Evolutionary conservation across 2,329 filamentous ascomycete genomes (phyloP).

Genomic region (Colletotrichum scovillei): DNA sequence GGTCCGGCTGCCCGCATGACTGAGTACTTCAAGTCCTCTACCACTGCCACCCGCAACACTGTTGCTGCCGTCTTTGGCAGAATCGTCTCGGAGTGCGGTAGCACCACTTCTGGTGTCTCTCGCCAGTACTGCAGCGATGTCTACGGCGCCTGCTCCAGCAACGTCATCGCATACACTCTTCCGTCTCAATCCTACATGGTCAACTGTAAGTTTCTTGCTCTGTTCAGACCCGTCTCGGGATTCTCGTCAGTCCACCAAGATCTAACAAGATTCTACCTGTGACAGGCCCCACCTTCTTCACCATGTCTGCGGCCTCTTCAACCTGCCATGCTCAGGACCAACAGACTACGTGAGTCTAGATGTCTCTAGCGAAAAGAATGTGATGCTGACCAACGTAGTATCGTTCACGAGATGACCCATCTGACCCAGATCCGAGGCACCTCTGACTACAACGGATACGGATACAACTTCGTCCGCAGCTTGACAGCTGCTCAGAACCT

Average conservation of each 20-base stretch:
- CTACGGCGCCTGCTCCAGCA: slow-evolving; percentile 59
- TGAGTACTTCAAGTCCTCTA: slow-evolving; percentile 74
- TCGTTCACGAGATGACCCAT: slow-evolving; percentile 75
- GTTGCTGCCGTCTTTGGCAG: slow-evolving; percentile 63
- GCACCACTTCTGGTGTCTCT: slow-evolving; percentile 58
- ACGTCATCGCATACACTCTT: slow-evolving; percentile 71
- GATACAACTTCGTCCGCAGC: slow-evolving; percentile 60
- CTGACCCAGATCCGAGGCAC: slow-evolving; percentile 67
- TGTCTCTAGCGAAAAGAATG: background rate
- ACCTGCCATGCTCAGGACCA: slow-evolving; percentile 46
- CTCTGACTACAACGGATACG: slow-evolving; percentile 63
- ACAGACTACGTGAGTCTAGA: slow-evolving; percentile 60
- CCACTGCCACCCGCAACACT: slow-evolving; percentile 53
- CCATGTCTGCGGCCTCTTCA: slow-evolving; percentile 7
- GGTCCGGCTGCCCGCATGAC: slow-evolving; percentile 61
- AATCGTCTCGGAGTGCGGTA: slow-evolving; percentile 66
- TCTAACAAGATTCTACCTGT: background rate
- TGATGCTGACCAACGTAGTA: slow-evolving; percentile 36
- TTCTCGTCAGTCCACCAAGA: background rate
- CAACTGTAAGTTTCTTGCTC: slow-evolving; percentile 57
- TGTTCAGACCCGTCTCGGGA: background rate
- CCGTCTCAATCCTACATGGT: slow-evolving; percentile 65
- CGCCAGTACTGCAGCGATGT: slow-evolving; percentile 70
- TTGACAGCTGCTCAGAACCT: slow-evolving; percentile 63
- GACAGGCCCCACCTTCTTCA: slow-evolving; percentile 23